Evolutionary conservation across 2,329 filamentous ascomycete species (phyloP).

Genomic region (Cordyceps cateniannulata): DNA sequence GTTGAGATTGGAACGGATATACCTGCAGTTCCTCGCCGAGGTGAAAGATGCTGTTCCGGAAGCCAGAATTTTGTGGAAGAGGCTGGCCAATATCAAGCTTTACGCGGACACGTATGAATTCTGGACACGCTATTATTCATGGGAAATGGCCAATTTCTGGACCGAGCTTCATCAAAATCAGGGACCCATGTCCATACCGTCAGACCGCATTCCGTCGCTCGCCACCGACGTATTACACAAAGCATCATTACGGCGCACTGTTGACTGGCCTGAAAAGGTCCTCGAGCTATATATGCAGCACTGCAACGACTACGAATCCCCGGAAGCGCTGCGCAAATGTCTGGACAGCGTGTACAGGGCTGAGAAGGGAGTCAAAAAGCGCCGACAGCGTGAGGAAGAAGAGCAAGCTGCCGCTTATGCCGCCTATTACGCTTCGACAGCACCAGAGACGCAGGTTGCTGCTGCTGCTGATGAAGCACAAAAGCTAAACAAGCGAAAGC

Average conservation of each 20-base stretch:
- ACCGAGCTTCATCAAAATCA: conserved; percentile 25
- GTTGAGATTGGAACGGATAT: conserved; percentile 83
- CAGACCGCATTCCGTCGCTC: conserved; percentile 50
- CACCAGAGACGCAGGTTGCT: conserved; percentile 19
- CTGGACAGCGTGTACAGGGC: conserved; percentile 67
- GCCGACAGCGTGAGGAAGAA: conserved; percentile 59
- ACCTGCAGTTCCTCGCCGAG: conserved; percentile 86
- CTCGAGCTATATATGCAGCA: conserved; percentile 69
- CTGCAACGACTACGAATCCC: conserved; percentile 85
- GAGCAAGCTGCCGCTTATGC: conserved; percentile 50
- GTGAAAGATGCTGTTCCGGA: conserved; percentile 70
- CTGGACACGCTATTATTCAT: conserved; percentile 87
- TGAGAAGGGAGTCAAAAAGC: conserved; percentile 54
- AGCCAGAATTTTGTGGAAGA: conserved; percentile 72
- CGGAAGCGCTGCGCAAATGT: conserved; percentile 66
- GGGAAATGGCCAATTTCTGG: conserved; percentile 69
- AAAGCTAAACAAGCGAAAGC: conserved; percentile 63
- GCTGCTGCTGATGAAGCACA: conserved; percentile 29
- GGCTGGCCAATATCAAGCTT: conserved; percentile 55
- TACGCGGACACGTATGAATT: conserved; percentile 80
- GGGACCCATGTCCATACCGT: conserved; percentile 30
- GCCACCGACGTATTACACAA: conserved; percentile 73
- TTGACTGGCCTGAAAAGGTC: conserved; percentile 74
- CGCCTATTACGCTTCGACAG: conserved; percentile 26
- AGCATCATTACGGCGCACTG: conserved; percentile 53